Base-by-base conservation (phyloP, 1,139 yeast genomes). In the Geotrichum klebahnii region DNA sequence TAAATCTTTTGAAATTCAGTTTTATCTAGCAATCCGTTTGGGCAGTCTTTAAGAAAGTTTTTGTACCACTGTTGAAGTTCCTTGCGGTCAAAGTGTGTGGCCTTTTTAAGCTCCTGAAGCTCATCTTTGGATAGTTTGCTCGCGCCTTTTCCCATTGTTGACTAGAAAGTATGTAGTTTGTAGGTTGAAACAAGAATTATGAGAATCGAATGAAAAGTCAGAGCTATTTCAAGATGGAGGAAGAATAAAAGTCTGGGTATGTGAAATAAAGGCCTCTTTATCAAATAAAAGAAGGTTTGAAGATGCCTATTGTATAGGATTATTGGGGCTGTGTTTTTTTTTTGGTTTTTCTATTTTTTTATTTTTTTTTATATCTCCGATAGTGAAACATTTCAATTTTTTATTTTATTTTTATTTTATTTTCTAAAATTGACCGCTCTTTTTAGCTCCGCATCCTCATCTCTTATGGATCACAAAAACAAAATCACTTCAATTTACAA, bases 51-150 rank as follows among this genome's bases (percentile, higher is more conserved):
- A 44, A 85, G 74, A 61, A 92, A 92, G 3, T 97, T 97, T 66
- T 89, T 90, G 67, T 90, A 92, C 98, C 98, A 92, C 65, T 90
- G 98, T 67, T 92, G 97, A 46, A 94, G 79, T 65, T 94, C 98
- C 58, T 96, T 76, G 53, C 92, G 81, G 65, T 92, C 96, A 65
- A 94, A 94, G 64, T 88, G 84, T 0, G 99, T 94, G 29, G 89
- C 84, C 63, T 81, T 83, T 66, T 85, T 85, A 58, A 94, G 79
- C 53, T 84, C 81, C 52, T 84, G 79, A 50, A 94, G 77, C 62
- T 94, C 97, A 61, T 94, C 98, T 62, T 84, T 88, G 23, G 96
- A 86, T 51, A 94, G 72, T 65, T 90, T 94, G 20, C 97, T 88
- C 16, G 95, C 94, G 24, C 96, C 85, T 61, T 90, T 90, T 10